Evolutionary conservation across 306 rosid species (phyloP).

Genomic region (cucumber (Cucumis sativus)): DNA sequence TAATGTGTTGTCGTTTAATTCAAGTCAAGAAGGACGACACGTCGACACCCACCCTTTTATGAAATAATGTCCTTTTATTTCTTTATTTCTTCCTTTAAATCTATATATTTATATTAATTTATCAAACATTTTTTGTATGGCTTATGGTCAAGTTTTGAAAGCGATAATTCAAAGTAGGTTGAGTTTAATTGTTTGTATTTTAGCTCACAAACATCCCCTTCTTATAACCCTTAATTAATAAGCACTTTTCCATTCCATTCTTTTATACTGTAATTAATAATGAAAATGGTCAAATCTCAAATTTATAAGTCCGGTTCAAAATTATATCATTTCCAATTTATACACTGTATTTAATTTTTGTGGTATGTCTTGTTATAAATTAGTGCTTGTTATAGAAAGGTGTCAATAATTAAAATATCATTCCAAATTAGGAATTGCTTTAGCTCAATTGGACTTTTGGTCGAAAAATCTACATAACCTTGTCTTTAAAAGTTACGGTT

Average conservation of each 20-base stretch:
- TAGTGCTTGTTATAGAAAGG: background rate
- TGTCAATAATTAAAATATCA: background rate
- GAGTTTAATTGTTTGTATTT: background rate
- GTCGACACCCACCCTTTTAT: slow-evolving; percentile 2
- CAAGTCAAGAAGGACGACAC: background rate
- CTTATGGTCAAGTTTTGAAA: background rate
- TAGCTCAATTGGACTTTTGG: no score
- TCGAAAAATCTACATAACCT: no score
- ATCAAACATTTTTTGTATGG: background rate
- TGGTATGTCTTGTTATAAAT: background rate
- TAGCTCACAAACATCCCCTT: background rate
- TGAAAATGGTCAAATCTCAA: background rate
- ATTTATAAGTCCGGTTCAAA: background rate
- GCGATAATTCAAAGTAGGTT: slow-evolving; percentile 1
- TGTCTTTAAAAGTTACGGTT: no score
- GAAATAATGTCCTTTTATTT: background rate
- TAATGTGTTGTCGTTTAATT: slow-evolving; percentile 6
- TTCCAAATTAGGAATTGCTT: background rate
- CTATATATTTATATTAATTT: background rate
- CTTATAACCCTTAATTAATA: background rate
- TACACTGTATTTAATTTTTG: background rate
- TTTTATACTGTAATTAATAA: background rate
- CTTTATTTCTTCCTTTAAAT: background rate
- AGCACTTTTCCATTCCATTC: background rate
- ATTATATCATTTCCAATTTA: background rate